A percentile compares a stretch with the other conserved stretches of the same genome.
These are phyloP conservation scores for Auricularia cornea DNA, from an alignment of 768 basidiomycete species.

Conservation along the genomic window DNA sequence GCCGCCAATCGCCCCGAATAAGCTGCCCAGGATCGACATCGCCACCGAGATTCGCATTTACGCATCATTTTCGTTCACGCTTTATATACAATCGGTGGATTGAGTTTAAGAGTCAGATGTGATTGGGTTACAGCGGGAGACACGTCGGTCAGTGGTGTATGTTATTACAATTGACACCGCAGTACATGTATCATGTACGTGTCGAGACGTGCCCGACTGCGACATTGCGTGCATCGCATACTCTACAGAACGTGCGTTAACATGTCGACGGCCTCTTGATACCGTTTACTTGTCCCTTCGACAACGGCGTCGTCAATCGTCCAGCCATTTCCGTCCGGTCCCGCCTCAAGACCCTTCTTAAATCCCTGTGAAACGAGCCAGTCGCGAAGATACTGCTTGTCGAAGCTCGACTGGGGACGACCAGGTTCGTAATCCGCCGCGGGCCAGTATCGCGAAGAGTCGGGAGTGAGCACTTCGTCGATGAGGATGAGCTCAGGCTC, in stretches of 20 bases:
- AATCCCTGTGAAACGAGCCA: conserved; percentile 74
- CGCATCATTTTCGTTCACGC: too few species aligned
- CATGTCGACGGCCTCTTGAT: conserved; percentile 50
- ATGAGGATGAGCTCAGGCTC: conserved; percentile 66
- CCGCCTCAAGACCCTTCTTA: conserved; percentile 68
- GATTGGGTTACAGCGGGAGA: too few species aligned
- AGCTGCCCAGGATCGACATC: too few species aligned
- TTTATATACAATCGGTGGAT: too few species aligned
- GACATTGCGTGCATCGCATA: background rate
- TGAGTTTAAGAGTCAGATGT: too few species aligned
- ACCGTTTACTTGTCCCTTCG: conserved; percentile 65
- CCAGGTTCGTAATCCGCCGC: conserved; percentile 64
- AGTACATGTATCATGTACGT: background rate
- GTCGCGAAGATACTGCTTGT: conserved; percentile 94
- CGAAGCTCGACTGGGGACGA: conserved; percentile 78
- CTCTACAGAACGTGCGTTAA: background rate
- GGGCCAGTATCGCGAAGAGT: conserved; percentile 97
- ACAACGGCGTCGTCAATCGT: conserved; percentile 68
- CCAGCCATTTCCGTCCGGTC: conserved; percentile 69
- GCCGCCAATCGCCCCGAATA: too few species aligned
- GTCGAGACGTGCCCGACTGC: too few species aligned
- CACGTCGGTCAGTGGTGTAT: too few species aligned
- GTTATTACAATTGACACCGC: too few species aligned
- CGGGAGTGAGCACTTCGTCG: conserved; percentile 95
- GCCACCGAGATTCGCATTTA: too few species aligned